A percentile compares a stretch with the other conserved stretches of the same genome.
These are phyloP conservation scores for Spraguea lophii DNA, from an alignment of 371 early-diverging fungal species.

Conservation along the genomic window DNA sequence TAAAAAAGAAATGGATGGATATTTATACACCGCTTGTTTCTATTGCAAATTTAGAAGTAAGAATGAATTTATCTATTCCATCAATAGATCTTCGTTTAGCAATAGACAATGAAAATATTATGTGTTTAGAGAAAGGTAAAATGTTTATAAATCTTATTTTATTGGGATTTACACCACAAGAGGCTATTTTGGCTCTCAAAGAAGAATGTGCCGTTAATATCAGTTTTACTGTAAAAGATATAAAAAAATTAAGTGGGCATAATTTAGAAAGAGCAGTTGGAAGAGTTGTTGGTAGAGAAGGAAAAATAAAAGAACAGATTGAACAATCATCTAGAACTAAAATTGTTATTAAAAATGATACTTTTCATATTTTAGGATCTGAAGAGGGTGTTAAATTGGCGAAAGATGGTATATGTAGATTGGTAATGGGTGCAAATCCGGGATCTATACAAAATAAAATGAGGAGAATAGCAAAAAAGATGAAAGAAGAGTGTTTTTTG, in stretches of 20 bases:
- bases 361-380: slow-evolving; percentile 80
- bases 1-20: slow-evolving; percentile 82
- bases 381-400: slow-evolving; percentile 88
- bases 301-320: slow-evolving; percentile 82
- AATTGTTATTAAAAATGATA: slow-evolving; percentile 82
- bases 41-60: slow-evolving; percentile 75
- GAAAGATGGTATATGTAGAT: slow-evolving; percentile 68
- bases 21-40: slow-evolving; percentile 94
- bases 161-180: slow-evolving; percentile 72
- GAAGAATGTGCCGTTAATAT: slow-evolving; percentile 55
- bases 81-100: slow-evolving; percentile 65
- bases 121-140: slow-evolving; percentile 60
- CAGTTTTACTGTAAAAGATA: slow-evolving; percentile 87
- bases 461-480: slow-evolving; percentile 34
- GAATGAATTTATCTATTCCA: slow-evolving; percentile 69
- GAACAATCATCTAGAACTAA: slow-evolving; percentile 83
- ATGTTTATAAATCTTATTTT: slow-evolving; percentile 59
- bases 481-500: slow-evolving; percentile 40
- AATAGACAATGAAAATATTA: slow-evolving; percentile 48
- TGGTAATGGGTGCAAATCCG: slow-evolving; percentile 87
- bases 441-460: slow-evolving; percentile 66
- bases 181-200: slow-evolving; percentile 72
- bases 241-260: slow-evolving; percentile 76
- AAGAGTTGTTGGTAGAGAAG: slow-evolving; percentile 90
- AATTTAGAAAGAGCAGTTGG: slow-evolving; percentile 91